Evolutionary conservation across 306 rosid genomes (phyloP).

Genomic region (Citrullus mucosospermus): DNA sequence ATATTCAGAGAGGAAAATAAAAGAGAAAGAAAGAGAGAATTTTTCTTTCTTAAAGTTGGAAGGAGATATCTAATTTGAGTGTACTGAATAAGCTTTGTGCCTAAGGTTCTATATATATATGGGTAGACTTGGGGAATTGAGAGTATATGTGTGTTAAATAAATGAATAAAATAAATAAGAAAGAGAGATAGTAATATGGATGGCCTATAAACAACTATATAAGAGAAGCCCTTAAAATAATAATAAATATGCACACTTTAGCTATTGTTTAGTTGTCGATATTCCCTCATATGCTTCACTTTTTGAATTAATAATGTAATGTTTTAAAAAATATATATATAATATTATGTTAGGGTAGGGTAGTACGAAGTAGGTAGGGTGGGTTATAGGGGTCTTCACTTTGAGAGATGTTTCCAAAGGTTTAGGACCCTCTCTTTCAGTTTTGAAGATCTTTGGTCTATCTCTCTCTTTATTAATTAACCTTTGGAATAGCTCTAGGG

Average conservation of each 20-base stretch:
- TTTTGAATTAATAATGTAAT: background rate
- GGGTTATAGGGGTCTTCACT: background rate
- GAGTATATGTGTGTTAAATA: background rate
- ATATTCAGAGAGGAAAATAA: background rate
- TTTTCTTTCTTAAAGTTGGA: background rate
- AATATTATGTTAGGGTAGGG: background rate
- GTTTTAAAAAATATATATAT: no score
- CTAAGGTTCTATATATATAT: background rate
- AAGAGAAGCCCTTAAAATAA: conserved; percentile 15
- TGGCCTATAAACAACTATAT: conserved; percentile 22
- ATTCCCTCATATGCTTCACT: conserved; percentile 15
- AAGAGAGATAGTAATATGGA: conserved; percentile 4
- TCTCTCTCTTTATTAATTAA: background rate
- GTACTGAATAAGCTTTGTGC: background rate
- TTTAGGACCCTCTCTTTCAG: background rate
- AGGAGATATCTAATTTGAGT: background rate
- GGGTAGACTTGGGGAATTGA: background rate
- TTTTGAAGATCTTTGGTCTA: background rate
- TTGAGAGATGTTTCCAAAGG: background rate
- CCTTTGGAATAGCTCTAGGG: background rate
- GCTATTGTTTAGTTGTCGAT: conserved; percentile 16
- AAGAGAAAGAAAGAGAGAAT: background rate
- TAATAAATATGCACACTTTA: background rate
- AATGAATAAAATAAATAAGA: background rate
- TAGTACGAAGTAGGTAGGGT: background rate